These are phyloP conservation scores for Gentiana macrophylla DNA, from an alignment of 257 asterid genomes.

Conservation along the genomic window DNA sequence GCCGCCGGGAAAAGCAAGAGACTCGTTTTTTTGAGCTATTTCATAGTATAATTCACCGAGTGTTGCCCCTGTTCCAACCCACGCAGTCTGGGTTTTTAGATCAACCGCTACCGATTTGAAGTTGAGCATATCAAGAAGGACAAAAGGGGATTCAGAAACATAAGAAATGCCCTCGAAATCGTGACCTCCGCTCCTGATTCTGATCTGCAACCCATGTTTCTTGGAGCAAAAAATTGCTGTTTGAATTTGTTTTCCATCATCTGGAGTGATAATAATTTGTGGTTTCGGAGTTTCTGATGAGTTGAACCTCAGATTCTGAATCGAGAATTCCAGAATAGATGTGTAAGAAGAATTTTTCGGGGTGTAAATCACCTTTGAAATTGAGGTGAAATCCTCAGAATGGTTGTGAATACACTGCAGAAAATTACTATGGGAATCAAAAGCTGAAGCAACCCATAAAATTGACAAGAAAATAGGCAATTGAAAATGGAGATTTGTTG, in stretches of 20 bases:
- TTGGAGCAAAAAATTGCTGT: background rate
- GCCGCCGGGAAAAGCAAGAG: background rate
- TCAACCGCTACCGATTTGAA: background rate
- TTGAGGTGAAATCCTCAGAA: background rate
- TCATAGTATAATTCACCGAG: background rate
- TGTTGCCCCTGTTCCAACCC: slow-evolving; percentile 1
- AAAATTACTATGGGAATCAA: background rate
- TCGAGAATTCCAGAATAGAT: background rate
- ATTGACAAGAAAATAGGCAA: too few relatives aligned
- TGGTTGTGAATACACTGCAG: slow-evolving; percentile 6
- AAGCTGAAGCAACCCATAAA: too few relatives aligned
- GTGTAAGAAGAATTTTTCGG: background rate
- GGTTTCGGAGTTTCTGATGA: background rate
- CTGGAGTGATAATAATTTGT: background rate
- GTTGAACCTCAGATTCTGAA: background rate
- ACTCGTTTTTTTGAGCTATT: background rate
- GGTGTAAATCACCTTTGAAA: slow-evolving; percentile 3
- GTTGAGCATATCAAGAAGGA: background rate
- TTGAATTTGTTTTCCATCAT: background rate
- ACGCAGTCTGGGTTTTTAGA: background rate
- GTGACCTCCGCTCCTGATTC: background rate
- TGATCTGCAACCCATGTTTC: slow-evolving; percentile 2
- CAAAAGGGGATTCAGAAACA: background rate
- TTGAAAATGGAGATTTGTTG: too few relatives aligned
- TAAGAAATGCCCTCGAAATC: background rate